These are phyloP conservation scores for Neurospora cerealis DNA, from an alignment of 495 filamentous ascomycete species.

Conservation along the genomic window DNA sequence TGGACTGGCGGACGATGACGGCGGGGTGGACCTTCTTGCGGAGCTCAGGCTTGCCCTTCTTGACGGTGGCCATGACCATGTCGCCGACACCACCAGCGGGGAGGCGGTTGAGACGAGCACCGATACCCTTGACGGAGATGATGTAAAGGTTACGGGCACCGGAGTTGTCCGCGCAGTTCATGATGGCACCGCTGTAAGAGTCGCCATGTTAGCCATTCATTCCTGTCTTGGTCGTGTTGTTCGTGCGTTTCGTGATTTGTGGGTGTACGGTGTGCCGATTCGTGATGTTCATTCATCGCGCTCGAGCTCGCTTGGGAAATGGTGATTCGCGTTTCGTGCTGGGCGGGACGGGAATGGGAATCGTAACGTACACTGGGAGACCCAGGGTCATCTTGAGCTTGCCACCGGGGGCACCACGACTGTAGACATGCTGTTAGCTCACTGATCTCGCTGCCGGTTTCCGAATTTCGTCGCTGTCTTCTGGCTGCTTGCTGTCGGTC, in stretches of 20 bases:
- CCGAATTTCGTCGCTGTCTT: not conserved
- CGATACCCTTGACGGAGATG: constrained; percentile 99
- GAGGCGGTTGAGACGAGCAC: constrained; percentile 95
- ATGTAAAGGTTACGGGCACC: constrained; percentile 99
- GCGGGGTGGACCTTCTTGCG: constrained; percentile 99
- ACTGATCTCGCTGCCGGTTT: not conserved
- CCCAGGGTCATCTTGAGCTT: constrained; percentile 99
- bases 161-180: constrained; percentile 97
- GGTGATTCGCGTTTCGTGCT: constrained; percentile 8
- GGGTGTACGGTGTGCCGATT: not conserved
- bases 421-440: constrained; percentile 22
- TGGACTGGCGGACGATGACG: constrained; percentile 94
- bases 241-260: not conserved
- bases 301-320: not conserved
- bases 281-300: not conserved
- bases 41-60: constrained; percentile 99
- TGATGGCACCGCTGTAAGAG: constrained; percentile 71
- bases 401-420: constrained; percentile 93
- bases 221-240: not conserved
- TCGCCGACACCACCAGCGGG: constrained; percentile 96
- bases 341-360: not conserved
- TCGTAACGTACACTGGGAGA: constrained; percentile 87
- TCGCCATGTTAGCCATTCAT: constrained; percentile 13
- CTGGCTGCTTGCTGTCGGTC: not conserved
- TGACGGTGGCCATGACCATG: constrained; percentile 99